phyloP scores from a whole-genome alignment of 768 basidiomycete genomes.

The Kockovaella imperatae region DNA sequence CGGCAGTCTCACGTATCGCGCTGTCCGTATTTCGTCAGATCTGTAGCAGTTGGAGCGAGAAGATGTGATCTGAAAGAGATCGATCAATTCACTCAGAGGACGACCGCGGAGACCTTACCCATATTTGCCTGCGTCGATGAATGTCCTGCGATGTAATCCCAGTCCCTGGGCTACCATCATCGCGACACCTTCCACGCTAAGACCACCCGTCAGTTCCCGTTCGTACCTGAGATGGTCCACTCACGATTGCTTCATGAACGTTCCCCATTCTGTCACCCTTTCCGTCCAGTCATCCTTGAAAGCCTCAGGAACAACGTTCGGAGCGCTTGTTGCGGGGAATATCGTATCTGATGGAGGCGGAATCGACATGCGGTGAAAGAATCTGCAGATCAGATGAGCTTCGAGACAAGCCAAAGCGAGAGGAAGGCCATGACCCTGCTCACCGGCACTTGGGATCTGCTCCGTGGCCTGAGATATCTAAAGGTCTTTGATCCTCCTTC shows the following conservation, averaged over 20 bases:
- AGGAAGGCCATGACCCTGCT: conserved; percentile 14
- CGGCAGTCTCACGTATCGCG: conserved; percentile 23
- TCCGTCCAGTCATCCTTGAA: conserved; percentile 61
- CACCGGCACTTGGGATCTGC: conserved; percentile 91
- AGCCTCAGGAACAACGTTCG: conserved; percentile 69
- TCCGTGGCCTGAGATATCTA: conserved; percentile 55
- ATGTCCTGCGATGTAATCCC: conserved; percentile 60
- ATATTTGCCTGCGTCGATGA: conserved; percentile 72
- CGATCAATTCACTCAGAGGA: neutral
- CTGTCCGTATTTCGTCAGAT: conserved; percentile 66
- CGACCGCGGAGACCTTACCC: conserved; percentile 55
- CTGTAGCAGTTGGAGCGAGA: conserved; percentile 87
- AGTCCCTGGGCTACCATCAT: conserved; percentile 82
- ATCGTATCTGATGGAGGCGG: conserved; percentile 66
- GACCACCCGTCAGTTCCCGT: conserved; percentile 8
- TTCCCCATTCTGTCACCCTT: conserved; percentile 79
- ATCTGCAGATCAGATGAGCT: conserved; percentile 7
- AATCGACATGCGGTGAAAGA: conserved; percentile 46
- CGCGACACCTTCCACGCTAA: conserved; percentile 73
- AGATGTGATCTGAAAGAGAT: conserved; percentile 60
- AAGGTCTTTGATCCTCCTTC: conserved; percentile 68
- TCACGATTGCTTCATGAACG: conserved; percentile 77
- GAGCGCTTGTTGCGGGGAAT: conserved; percentile 68
- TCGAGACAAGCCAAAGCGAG: neutral
- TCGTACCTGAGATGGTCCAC: conserved; percentile 35